These are phyloP conservation scores for Paraphoma sp. DNA, from an alignment of 2,329 filamentous ascomycete species.

Conservation along the genomic window DNA sequence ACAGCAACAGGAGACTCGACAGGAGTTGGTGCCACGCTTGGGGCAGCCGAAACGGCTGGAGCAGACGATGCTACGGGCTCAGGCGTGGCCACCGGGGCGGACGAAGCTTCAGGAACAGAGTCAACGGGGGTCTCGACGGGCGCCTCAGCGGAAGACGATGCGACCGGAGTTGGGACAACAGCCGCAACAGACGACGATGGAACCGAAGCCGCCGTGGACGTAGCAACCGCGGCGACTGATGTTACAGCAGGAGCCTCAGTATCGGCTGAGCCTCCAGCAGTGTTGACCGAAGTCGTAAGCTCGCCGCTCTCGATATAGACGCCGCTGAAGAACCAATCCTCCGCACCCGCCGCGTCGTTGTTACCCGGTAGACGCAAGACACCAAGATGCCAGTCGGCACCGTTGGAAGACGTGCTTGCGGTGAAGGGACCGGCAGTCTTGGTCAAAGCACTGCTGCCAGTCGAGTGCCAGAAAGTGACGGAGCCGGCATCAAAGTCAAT, in stretches of 20 bases:
- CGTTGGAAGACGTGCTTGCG: constrained; percentile 68
- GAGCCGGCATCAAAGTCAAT: constrained; percentile 69
- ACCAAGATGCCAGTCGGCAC: constrained; percentile 75
- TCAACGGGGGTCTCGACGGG: constrained; percentile 7
- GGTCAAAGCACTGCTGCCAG: constrained; percentile 63
- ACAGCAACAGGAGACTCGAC: not conserved
- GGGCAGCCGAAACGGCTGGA: constrained; percentile 10
- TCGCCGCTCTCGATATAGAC: constrained; percentile 71
- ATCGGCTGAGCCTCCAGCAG: constrained; percentile 17
- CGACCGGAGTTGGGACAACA: not conserved
- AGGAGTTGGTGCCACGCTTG: constrained; percentile 3
- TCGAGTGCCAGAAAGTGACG: constrained; percentile 74
- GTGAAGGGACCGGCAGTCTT: constrained; percentile 67
- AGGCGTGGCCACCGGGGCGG: not conserved
- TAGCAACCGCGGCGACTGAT: constrained; percentile 11
- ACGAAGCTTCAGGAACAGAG: not conserved
- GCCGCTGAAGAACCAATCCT: constrained; percentile 77
- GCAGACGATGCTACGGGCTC: not conserved
- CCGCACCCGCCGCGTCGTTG: constrained; percentile 57
- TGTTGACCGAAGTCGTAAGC: constrained; percentile 38
- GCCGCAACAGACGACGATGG: constrained; percentile 4
- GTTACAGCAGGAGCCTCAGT: constrained; percentile 11
- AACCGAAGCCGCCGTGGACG: constrained; percentile 3
- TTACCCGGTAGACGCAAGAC: constrained; percentile 70
- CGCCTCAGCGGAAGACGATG: constrained; percentile 1